Percentiles rank a stretch among this genome's conserved stretches.
These are phyloP conservation scores for Syzygium malaccense DNA, from an alignment of 441 rosid genomes.

Conservation along the genomic window DNA sequence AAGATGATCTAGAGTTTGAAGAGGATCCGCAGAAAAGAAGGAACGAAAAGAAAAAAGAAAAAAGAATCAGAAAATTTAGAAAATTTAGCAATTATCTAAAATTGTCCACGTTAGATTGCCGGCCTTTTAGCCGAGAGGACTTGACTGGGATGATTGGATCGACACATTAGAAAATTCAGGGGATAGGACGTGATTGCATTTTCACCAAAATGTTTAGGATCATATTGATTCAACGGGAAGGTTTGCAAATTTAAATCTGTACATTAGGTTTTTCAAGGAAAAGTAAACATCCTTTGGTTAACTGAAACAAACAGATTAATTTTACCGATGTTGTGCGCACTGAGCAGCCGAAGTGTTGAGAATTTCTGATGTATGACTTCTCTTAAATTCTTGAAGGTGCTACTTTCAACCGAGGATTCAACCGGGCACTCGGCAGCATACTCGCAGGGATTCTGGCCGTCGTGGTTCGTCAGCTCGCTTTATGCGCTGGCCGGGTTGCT, in stretches of 20 bases:
- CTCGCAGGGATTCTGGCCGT: slow-evolving; percentile 56
- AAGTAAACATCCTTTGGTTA: neutral
- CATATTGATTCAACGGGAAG: neutral
- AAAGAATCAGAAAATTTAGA: neutral
- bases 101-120: neutral
- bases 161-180: neutral
- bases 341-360: neutral
- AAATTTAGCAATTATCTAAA: neutral
- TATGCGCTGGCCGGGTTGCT: slow-evolving; percentile 27
- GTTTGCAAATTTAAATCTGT: neutral
- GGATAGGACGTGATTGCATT: neutral
- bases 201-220: neutral
- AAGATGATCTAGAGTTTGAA: neutral
- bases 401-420: slow-evolving; percentile 66
- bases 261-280: neutral
- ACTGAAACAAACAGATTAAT: neutral
- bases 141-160: neutral
- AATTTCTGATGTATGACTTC: neutral
- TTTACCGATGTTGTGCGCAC: neutral
- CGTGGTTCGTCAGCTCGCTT: slow-evolving; percentile 33
- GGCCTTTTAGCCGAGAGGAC: neutral
- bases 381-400: slow-evolving; percentile 28
- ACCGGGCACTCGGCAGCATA: slow-evolving; percentile 60
- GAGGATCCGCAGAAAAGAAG: neutral
- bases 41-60: neutral